These are phyloP conservation scores for Aegilops sharonensis DNA, from an alignment of 176 grass and related monocot species.

Conservation along the genomic window DNA sequence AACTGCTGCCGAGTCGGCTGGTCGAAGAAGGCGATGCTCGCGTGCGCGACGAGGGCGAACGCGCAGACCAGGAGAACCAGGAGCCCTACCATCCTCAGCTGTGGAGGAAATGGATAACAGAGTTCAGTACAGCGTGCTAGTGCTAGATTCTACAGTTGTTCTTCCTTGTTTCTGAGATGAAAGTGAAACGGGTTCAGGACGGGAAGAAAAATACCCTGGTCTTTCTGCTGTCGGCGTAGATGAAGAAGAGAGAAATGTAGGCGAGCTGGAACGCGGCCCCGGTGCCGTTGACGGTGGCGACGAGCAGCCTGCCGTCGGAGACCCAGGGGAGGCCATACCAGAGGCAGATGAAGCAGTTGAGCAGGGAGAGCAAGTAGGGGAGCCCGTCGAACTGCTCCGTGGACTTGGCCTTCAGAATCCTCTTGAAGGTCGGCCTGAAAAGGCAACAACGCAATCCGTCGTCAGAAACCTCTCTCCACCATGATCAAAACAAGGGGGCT, in stretches of 20 bases:
- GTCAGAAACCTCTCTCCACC: not conserved
- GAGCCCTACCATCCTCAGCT: conserved; percentile 56
- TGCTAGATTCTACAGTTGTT: not conserved
- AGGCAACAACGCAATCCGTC: not conserved
- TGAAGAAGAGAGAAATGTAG: conserved; percentile 69
- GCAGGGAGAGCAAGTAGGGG: conserved; percentile 67
- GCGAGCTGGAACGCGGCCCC: conserved; percentile 63
- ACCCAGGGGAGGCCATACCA: conserved; percentile 90
- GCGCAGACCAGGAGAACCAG: conserved; percentile 33
- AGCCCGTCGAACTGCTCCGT: conserved; percentile 80
- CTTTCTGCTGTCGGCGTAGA: conserved; percentile 52
- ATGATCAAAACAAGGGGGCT: not conserved
- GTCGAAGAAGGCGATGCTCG: conserved; percentile 54
- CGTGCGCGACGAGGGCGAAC: conserved; percentile 34
- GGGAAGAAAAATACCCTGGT: conserved; percentile 40
- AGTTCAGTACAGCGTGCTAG: not conserved
- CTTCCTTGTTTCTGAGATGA: not conserved
- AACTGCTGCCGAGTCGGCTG: conserved; percentile 48
- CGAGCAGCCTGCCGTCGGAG: conserved; percentile 50
- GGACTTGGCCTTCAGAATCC: conserved; percentile 66
- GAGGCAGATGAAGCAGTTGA: conserved; percentile 84
- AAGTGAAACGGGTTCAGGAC: not conserved
- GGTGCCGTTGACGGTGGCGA: conserved; percentile 76
- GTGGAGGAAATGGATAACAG: not conserved
- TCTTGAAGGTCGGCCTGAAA: conserved; percentile 71